phyloP scores from a whole-genome alignment of 495 filamentous ascomycete genomes.

The Tuber indicum region DNA sequence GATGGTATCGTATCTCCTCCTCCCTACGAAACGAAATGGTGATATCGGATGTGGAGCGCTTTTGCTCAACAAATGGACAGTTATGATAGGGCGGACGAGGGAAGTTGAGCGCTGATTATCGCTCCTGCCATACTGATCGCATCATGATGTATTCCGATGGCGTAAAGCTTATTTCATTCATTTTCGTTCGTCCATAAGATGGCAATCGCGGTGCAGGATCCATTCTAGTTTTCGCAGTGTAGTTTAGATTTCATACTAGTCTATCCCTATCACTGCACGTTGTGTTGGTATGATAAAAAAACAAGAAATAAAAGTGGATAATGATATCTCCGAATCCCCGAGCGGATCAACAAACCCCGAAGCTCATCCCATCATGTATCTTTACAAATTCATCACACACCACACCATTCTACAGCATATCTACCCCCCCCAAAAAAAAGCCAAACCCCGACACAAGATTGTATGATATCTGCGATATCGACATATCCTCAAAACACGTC shows the following conservation, averaged over 20 bases:
- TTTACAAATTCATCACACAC: background rate
- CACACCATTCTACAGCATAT: background rate
- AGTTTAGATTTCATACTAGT: background rate
- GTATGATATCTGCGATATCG: background rate
- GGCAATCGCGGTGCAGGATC: background rate
- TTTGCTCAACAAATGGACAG: background rate
- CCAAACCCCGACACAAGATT: background rate
- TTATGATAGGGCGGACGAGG: background rate
- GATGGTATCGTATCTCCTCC: background rate
- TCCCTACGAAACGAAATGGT: background rate
- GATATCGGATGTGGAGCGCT: background rate
- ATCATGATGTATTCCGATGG: background rate
- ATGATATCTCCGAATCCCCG: background rate
- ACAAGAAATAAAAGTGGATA: background rate
- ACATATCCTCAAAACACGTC: background rate
- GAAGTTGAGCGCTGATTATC: background rate
- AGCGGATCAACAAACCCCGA: background rate
- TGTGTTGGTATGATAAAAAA: background rate
- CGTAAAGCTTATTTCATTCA: background rate
- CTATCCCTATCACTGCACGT: background rate
- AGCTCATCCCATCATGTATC: background rate
- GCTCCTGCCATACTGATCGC: background rate
- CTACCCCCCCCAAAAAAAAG: background rate
- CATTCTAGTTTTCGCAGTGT: background rate
- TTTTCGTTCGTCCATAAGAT: background rate